Evolutionary conservation across 257 asterid genomes (phyloP).

Genomic region (Solanum bulbocastanum): DNA sequence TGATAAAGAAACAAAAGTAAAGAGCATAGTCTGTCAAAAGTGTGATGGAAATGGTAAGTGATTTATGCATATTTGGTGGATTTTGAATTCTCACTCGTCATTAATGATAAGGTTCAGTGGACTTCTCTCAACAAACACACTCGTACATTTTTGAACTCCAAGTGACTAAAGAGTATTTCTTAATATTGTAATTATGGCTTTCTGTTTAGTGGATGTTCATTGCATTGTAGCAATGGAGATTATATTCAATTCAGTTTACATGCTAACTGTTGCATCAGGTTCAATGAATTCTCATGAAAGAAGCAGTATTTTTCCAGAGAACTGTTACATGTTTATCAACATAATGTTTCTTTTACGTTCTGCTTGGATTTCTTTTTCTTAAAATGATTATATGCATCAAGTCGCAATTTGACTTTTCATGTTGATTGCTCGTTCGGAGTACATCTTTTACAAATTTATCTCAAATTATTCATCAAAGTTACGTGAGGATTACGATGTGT

Average conservation of each 20-base stretch:
- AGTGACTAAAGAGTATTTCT: neutral
- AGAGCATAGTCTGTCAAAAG: conserved; percentile 16
- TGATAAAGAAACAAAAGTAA: conserved; percentile 4
- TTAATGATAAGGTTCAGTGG: neutral
- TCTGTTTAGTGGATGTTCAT: neutral
- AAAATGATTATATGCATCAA: neutral
- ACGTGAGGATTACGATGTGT: neutral
- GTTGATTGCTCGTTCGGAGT: neutral
- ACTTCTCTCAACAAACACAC: neutral
- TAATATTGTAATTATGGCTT: neutral
- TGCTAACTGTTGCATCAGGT: neutral
- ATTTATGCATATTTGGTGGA: neutral
- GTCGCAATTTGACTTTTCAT: neutral
- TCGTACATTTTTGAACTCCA: neutral
- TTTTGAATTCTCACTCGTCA: neutral
- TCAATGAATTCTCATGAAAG: neutral
- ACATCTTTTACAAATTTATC: neutral
- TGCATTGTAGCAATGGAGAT: neutral
- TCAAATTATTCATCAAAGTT: neutral
- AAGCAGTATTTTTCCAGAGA: neutral
- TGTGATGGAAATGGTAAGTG: conserved; percentile 35
- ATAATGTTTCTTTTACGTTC: neutral
- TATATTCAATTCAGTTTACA: neutral
- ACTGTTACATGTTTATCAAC: neutral
- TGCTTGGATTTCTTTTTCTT: neutral